phyloP scores from a whole-genome alignment of 176 grass and related monocot species.

The Pontederia paniculata region DNA sequence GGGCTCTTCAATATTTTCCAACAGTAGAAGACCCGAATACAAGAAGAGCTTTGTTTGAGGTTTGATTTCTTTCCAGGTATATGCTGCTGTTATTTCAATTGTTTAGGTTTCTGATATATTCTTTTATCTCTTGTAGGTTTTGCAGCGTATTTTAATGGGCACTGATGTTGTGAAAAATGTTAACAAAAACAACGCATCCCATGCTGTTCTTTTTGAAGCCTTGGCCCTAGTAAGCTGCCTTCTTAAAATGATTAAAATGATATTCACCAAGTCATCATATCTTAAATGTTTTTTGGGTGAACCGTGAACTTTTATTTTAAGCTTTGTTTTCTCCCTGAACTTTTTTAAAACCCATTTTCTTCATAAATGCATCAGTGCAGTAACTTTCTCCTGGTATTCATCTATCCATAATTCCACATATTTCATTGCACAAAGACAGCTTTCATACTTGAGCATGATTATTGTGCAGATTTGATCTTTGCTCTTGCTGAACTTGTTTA shows the following conservation, averaged over 20 bases:
- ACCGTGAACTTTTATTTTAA: too few relatives aligned
- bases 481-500: neutral
- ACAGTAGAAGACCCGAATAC: conserved; percentile 84
- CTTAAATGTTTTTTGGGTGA: too few relatives aligned
- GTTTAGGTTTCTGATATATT: neutral
- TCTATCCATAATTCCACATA: too few relatives aligned
- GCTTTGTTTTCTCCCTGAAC: too few relatives aligned
- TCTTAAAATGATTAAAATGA: neutral
- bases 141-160: conserved; percentile 98
- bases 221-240: conserved; percentile 64
- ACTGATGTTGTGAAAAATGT: conserved; percentile 99
- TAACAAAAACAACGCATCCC: conserved; percentile 98
- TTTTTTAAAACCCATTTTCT: too few relatives aligned
- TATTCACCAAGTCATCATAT: neutral
- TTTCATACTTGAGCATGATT: too few relatives aligned
- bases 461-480: too few relatives aligned
- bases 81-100: neutral
- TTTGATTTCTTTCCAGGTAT: conserved; percentile 10
- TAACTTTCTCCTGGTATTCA: too few relatives aligned
- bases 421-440: too few relatives aligned
- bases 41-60: conserved; percentile 95
- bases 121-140: conserved; percentile 41
- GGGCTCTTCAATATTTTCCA: conserved; percentile 95
- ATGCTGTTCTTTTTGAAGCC: conserved; percentile 98
- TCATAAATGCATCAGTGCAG: too few relatives aligned